phyloP scores from a whole-genome alignment of 805 yeast genomes.

The Yarrowia yakushimensis region DNA sequence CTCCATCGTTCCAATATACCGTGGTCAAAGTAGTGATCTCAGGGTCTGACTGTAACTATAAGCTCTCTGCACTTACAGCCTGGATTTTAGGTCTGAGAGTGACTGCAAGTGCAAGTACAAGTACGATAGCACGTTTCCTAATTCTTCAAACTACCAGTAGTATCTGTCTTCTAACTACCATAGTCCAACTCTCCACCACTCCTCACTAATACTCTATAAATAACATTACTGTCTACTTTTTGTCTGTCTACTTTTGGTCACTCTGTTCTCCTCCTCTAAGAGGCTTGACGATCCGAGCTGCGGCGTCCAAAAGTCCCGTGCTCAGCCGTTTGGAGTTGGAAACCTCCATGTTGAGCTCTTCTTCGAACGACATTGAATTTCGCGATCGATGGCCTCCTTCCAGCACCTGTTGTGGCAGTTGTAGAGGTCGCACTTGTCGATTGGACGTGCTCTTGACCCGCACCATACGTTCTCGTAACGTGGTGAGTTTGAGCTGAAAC shows the following conservation, averaged over 20 bases:
- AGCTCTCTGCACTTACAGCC: too few relatives aligned
- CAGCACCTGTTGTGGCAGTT: slow-evolving; percentile 15
- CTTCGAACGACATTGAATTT: slow-evolving; percentile 4
- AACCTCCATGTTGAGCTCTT: slow-evolving; percentile 14
- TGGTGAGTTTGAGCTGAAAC: slow-evolving; percentile 8
- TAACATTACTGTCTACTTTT: not conserved
- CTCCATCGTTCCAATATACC: too few relatives aligned
- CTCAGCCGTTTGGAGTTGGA: slow-evolving; percentile 4
- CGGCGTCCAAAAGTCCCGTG: not conserved
- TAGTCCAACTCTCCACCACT: too few relatives aligned
- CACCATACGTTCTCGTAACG: not conserved
- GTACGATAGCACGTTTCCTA: too few relatives aligned
- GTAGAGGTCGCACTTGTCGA: not conserved
- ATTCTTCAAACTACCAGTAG: too few relatives aligned
- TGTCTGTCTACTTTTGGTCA: not conserved
- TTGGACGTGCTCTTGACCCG: slow-evolving; percentile 7
- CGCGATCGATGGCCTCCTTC: not conserved
- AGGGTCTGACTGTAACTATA: too few relatives aligned
- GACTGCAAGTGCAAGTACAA: too few relatives aligned
- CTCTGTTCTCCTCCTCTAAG: slow-evolving; percentile 9
- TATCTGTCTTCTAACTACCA: too few relatives aligned
- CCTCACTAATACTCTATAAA: not conserved
- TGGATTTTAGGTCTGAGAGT: too few relatives aligned
- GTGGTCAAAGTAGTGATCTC: too few relatives aligned
- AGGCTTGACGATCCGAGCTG: slow-evolving; percentile 12